A percentile compares a stretch with the other conserved stretches of the same genome.
These are phyloP conservation scores for Fereydounia khargensis DNA, from an alignment of 1,284 basidiomycete species.

Conservation along the genomic window DNA sequence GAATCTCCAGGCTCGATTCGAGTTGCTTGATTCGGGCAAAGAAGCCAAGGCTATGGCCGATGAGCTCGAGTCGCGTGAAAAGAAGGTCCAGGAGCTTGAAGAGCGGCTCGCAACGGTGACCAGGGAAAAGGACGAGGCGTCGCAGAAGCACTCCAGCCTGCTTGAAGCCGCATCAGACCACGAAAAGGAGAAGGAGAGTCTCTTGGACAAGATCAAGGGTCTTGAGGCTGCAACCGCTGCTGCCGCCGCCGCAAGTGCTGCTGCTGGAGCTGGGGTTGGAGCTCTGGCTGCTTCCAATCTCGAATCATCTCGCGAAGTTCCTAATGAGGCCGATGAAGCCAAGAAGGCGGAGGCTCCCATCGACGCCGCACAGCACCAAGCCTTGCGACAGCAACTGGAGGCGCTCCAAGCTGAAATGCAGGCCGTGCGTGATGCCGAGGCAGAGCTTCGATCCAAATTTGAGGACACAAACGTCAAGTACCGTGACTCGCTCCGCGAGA, in stretches of 20 bases:
- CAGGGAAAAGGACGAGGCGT: slow-evolving; percentile 14
- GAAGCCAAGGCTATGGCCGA: slow-evolving; percentile 58
- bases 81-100: slow-evolving; percentile 72
- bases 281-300: slow-evolving; percentile 1
- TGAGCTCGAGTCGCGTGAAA: slow-evolving; percentile 78
- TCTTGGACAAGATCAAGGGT: slow-evolving; percentile 17
- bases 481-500: slow-evolving; percentile 80
- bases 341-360: neutral
- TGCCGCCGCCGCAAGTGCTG: slow-evolving; percentile 2
- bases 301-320: no score
- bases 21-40: slow-evolving; percentile 64
- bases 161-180: slow-evolving; percentile 3
- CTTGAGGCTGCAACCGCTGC: slow-evolving; percentile 24
- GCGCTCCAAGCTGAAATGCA: slow-evolving; percentile 67
- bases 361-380: slow-evolving; percentile 68
- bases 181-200: slow-evolving; percentile 22
- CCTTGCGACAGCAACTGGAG: slow-evolving; percentile 72
- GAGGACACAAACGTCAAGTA: slow-evolving; percentile 76
- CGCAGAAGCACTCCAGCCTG: slow-evolving; percentile 15
- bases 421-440: slow-evolving; percentile 29
- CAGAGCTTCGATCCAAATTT: slow-evolving; percentile 64
- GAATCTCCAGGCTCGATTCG: slow-evolving; percentile 71
- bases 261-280: slow-evolving; percentile 7
- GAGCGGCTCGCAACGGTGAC: slow-evolving; percentile 52
- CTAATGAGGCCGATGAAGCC: no score